Conservation (phyloP, 345 rosid genomes). For the Euphorbia pulcherrima region DNA sequence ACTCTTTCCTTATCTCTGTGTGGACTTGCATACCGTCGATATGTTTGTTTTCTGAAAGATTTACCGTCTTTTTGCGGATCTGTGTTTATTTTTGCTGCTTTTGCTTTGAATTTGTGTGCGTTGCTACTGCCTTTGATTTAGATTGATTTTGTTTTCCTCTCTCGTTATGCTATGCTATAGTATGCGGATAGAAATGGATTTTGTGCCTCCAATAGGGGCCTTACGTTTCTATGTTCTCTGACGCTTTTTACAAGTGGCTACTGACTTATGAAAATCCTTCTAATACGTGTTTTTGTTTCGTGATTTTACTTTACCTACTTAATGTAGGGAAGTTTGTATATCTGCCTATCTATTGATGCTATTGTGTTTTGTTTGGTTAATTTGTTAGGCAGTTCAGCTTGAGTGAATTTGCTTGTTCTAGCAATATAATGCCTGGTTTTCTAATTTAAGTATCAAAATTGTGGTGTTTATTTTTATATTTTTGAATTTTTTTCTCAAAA, state of each 20-base stretch:
- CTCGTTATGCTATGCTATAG: neutral
- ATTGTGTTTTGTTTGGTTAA: too few relatives aligned
- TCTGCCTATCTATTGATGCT: neutral
- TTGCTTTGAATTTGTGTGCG: neutral
- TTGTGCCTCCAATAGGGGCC: neutral
- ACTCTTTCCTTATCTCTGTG: neutral
- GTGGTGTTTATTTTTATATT: neutral
- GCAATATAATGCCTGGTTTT: neutral
- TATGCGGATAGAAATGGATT: neutral
- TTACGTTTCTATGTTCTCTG: neutral
- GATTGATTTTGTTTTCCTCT: neutral
- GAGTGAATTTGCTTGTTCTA: neutral
- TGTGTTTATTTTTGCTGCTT: neutral
- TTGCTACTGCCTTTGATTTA: neutral
- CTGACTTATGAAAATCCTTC: neutral
- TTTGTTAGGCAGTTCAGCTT: neutral
- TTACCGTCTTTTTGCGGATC: neutral
- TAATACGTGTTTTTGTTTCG: neutral
- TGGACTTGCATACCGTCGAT: neutral
- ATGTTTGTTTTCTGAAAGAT: neutral
- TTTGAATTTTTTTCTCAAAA: constrained; percentile 4
- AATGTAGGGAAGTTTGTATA: neutral
- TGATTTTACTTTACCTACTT: neutral
- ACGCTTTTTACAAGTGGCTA: neutral
- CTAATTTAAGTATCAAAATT: neutral